A percentile compares a stretch with the other conserved stretches of the same genome.
Evolutionary conservation across 1,284 basidiomycete species (phyloP).

Genomic region (Macrocybe sp.): DNA sequence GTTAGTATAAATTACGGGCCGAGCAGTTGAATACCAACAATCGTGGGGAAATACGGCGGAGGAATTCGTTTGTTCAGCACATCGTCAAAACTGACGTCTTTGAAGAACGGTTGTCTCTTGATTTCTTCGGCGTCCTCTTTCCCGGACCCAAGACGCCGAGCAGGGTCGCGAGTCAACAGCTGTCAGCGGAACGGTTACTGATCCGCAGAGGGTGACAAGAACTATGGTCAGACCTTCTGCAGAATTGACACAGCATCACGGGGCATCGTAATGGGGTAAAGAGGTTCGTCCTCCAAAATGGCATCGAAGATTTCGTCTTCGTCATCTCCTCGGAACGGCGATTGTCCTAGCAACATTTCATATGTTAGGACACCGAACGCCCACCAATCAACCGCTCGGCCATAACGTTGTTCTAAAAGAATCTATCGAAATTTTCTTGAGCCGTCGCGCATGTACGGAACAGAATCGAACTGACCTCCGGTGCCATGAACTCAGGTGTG

Average conservation of each 20-base stretch:
- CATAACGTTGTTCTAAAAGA: conserved; percentile 95
- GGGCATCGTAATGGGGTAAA: conserved; percentile 99
- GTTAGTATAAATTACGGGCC: conserved; percentile 1
- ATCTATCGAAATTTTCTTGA: conserved; percentile 52
- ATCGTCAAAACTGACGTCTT: conserved; percentile 96
- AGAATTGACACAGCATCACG: conserved; percentile 94
- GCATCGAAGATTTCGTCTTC: conserved; percentile 99
- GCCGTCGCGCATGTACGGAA: not conserved
- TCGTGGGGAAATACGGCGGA: conserved; percentile 95
- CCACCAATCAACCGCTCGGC: conserved; percentile 99
- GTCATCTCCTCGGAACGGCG: conserved; percentile 98
- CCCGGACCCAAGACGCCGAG: conserved; percentile 88
- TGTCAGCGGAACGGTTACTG: conserved; percentile 28
- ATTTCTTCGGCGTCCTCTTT: conserved; percentile 96
- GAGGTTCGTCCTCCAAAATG: conserved; percentile 95
- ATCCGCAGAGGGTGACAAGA: not conserved
- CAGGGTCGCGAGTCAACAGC: conserved; percentile 93
- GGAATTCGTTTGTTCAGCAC: conserved; percentile 95
- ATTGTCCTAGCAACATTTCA: conserved; percentile 98
- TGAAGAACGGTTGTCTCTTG: conserved; percentile 98
- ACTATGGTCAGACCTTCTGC: conserved; percentile 65
- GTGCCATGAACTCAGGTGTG: conserved; percentile 99
- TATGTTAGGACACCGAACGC: conserved; percentile 98
- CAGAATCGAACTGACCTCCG: conserved; percentile 64
- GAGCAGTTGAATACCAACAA: conserved; percentile 50